Percentiles rank a stretch among this genome's conserved stretches.
These are phyloP conservation scores for Leccinum aurantiacum DNA, from an alignment of 768 basidiomycete genomes.

Conservation along the genomic window DNA sequence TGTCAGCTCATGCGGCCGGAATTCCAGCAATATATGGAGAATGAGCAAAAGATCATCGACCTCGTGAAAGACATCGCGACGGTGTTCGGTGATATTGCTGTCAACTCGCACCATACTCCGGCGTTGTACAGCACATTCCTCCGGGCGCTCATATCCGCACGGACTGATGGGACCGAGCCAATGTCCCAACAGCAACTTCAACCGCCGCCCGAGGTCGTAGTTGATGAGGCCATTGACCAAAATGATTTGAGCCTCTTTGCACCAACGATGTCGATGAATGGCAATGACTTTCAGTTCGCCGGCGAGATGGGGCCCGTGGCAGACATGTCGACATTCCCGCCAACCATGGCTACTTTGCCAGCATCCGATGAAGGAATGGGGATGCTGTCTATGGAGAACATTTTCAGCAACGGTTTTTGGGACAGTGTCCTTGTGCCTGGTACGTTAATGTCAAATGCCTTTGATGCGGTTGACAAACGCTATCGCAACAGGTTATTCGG, in stretches of 20 bases:
- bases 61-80: constrained; percentile 82
- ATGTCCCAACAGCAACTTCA: constrained; percentile 25
- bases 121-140: constrained; percentile 86
- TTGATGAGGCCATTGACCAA: constrained; percentile 20
- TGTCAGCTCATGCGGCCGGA: constrained; percentile 77
- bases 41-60: constrained; percentile 67
- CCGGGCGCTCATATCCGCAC: constrained; percentile 68
- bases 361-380: constrained; percentile 41
- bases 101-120: constrained; percentile 82
- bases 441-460: constrained; percentile 36
- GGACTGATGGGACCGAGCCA: constrained; percentile 33
- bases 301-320: constrained; percentile 84
- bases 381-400: constrained; percentile 77
- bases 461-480: constrained; percentile 4
- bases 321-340: constrained; percentile 83
- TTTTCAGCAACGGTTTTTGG: constrained; percentile 81
- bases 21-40: constrained; percentile 72
- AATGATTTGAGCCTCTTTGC: constrained; percentile 33
- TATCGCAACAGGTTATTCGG: constrained; percentile 60
- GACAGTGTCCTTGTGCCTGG: constrained; percentile 86
- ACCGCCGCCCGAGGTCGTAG: constrained; percentile 18
- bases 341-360: constrained; percentile 70
- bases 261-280: constrained; percentile 20
- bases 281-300: constrained; percentile 64
- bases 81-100: constrained; percentile 73